phyloP scores from a whole-genome alignment of 164 flowering plant species.

The Umbilicus rupestris region DNA sequence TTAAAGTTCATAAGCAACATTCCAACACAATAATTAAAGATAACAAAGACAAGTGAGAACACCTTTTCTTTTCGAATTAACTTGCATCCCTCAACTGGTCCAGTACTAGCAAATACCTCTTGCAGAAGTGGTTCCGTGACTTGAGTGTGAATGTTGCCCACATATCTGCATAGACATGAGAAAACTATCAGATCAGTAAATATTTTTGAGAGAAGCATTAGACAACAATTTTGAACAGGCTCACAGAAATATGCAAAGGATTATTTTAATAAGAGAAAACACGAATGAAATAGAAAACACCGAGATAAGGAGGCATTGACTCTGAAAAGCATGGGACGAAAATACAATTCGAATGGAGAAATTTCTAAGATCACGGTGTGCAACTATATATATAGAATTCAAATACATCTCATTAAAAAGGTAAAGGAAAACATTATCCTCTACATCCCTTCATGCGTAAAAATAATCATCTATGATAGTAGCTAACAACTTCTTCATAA shows the following conservation, averaged over 20 bases:
- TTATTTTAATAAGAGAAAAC: not conserved
- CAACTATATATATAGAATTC: not conserved
- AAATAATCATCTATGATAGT: not conserved
- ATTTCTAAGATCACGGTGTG: not conserved
- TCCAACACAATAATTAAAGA: not conserved
- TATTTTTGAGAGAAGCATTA: not conserved
- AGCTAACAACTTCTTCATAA: not conserved
- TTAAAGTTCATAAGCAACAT: not conserved
- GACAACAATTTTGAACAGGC: not conserved
- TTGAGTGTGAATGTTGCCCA: constrained; percentile 86
- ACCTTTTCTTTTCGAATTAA: constrained; percentile 95
- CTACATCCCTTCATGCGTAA: not conserved
- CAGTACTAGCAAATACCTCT: constrained; percentile 88
- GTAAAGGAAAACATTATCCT: not conserved
- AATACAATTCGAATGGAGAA: not conserved
- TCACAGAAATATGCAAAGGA: not conserved
- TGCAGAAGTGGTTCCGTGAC: constrained; percentile 94
- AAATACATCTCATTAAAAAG: constrained; percentile 9
- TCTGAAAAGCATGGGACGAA: not conserved
- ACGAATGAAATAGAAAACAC: constrained; percentile 5
- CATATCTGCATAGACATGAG: constrained; percentile 62
- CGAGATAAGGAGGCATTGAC: not conserved
- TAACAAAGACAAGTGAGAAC: not conserved
- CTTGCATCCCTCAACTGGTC: constrained; percentile 95
- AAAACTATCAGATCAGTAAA: not conserved